These are phyloP conservation scores for Aspergillus bombycis DNA, from an alignment of 2,329 filamentous ascomycete genomes.

Conservation along the genomic window DNA sequence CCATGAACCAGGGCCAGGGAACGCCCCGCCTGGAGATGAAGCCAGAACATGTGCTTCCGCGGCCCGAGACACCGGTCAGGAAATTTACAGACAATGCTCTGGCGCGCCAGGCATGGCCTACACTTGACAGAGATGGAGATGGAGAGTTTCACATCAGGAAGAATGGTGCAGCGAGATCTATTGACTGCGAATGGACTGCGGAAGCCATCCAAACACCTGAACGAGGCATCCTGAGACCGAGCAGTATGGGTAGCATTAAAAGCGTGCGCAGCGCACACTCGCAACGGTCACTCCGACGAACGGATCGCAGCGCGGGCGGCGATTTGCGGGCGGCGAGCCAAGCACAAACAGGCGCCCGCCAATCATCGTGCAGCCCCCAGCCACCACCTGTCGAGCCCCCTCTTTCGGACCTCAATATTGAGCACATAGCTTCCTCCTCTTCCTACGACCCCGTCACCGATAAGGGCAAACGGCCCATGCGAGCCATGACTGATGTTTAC, in stretches of 20 bases:
- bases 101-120: slow-evolving; percentile 35
- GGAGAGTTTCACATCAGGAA: slow-evolving; percentile 33
- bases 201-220: slow-evolving; percentile 41
- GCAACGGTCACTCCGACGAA: slow-evolving; percentile 63
- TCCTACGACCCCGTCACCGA: slow-evolving; percentile 77
- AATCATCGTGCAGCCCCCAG: slow-evolving; percentile 31
- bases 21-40: slow-evolving; percentile 44
- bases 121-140: slow-evolving; percentile 28
- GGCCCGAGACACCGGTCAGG: slow-evolving; percentile 33
- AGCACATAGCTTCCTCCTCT: slow-evolving; percentile 53
- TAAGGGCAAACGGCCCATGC: slow-evolving; percentile 81
- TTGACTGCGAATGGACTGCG: slow-evolving; percentile 32
- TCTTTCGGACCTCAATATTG: slow-evolving; percentile 35
- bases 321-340: slow-evolving; percentile 58
- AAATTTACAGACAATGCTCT: slow-evolving; percentile 40
- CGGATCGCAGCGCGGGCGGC: slow-evolving; percentile 69
- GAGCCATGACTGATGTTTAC: slow-evolving; percentile 90
- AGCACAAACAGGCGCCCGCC: slow-evolving; percentile 37
- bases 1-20: slow-evolving; percentile 36
- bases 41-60: slow-evolving; percentile 42
- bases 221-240: slow-evolving; percentile 35
- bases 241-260: slow-evolving; percentile 60
- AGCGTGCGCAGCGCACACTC: slow-evolving; percentile 42
- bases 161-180: slow-evolving; percentile 12
- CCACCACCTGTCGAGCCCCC: slow-evolving; percentile 26